These are phyloP conservation scores for Hirsutella thompsonii DNA, from an alignment of 2,329 filamentous ascomycete species.

Conservation along the genomic window DNA sequence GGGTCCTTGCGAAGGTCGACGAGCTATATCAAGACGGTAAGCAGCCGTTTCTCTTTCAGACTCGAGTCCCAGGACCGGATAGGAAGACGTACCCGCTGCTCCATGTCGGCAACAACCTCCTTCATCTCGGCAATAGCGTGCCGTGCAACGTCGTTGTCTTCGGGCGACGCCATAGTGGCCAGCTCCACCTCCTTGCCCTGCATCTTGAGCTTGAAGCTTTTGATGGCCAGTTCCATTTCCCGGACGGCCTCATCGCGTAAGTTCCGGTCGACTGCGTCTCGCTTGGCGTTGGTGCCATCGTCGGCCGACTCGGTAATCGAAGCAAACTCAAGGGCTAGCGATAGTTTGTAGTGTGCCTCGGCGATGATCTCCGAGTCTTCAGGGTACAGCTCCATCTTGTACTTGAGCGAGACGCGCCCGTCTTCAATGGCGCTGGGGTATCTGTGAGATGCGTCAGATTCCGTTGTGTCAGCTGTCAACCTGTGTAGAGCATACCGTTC, in stretches of 20 bases:
- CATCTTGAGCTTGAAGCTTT: constrained; percentile 58
- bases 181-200: constrained; percentile 57
- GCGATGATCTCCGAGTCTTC: constrained; percentile 76
- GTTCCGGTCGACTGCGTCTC: constrained; percentile 47
- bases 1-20: constrained; percentile 52
- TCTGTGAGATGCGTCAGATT: constrained; percentile 20
- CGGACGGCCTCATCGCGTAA: constrained; percentile 58
- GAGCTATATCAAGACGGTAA: no score
- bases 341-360: constrained; percentile 94
- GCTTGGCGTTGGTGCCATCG: constrained; percentile 30
- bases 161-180: constrained; percentile 46
- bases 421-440: constrained; percentile 83
- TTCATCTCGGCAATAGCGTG: constrained; percentile 59
- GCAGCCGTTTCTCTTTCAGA: no score
- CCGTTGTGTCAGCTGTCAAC: neutral
- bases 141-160: constrained; percentile 52
- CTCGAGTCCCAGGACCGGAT: constrained; percentile 2
- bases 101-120: constrained; percentile 68
- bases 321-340: constrained; percentile 85
- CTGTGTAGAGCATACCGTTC: no score
- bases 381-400: constrained; percentile 69
- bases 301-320: constrained; percentile 54
- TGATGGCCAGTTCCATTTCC: constrained; percentile 63
- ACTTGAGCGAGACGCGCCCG: constrained; percentile 60
- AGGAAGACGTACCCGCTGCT: constrained; percentile 47